These are phyloP conservation scores for Moesziomyces globuligerus DNA, from an alignment of 1,284 basidiomycete genomes.

Conservation along the genomic window DNA sequence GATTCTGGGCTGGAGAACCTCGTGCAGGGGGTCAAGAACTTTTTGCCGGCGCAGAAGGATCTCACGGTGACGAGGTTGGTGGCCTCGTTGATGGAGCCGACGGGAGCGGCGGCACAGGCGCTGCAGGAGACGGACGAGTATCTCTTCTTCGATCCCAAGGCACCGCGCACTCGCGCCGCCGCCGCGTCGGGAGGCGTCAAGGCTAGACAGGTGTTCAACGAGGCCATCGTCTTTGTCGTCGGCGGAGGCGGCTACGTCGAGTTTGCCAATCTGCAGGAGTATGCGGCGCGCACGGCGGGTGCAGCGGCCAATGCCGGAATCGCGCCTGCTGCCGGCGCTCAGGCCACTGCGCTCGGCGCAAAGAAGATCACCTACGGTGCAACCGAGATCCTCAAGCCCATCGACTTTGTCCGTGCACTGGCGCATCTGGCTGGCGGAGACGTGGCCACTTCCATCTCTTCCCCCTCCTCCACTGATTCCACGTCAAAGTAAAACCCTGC, in stretches of 20 bases:
- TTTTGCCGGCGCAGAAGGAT: conserved; percentile 93
- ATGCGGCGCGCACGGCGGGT: conserved; percentile 73
- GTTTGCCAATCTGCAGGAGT: conserved; percentile 81
- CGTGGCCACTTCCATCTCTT: conserved; percentile 8
- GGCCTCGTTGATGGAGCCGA: conserved; percentile 96
- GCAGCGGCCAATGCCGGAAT: conserved; percentile 71
- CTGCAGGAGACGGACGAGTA: conserved; percentile 89
- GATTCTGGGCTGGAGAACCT: conserved; percentile 92
- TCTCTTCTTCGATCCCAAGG: conserved; percentile 84
- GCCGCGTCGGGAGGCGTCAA: conserved; percentile 31
- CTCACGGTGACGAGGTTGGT: conserved; percentile 90
- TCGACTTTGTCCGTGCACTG: conserved; percentile 80
- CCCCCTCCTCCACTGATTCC: not conserved
- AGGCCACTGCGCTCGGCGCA: conserved; percentile 63
- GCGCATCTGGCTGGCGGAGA: conserved; percentile 58
- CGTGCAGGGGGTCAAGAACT: conserved; percentile 97
- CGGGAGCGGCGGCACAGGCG: conserved; percentile 78
- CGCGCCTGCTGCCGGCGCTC: conserved; percentile 20
- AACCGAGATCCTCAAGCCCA: conserved; percentile 92
- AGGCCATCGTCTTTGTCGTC: conserved; percentile 92
- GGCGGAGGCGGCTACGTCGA: conserved; percentile 98
- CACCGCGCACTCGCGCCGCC: conserved; percentile 44
- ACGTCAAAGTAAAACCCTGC: conserved; percentile 6
- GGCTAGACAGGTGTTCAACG: conserved; percentile 75
- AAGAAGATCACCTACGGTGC: conserved; percentile 87